Conservation (phyloP, 169 alveolate species). For the Eimeria praecox region DNA sequence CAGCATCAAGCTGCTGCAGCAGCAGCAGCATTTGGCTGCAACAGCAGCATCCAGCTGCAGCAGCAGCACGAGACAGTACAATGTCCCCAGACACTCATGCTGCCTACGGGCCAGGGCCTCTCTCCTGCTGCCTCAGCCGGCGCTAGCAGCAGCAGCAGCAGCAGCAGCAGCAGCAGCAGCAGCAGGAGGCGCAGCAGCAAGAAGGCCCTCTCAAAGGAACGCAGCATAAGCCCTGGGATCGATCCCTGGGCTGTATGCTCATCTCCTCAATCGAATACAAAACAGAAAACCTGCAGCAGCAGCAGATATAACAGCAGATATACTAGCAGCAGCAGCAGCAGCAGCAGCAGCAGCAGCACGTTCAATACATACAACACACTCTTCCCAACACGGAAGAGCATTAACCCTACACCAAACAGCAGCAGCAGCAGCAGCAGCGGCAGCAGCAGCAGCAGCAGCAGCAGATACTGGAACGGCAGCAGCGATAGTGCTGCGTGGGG, state of each 20-base stretch:
- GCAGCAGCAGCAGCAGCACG: constrained; percentile 47
- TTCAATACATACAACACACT: not conserved
- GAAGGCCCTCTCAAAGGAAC: constrained; percentile 2
- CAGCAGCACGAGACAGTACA: constrained; percentile 33
- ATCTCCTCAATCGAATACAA: not conserved
- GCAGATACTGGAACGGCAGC: no score
- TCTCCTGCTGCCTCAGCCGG: constrained; percentile 52
- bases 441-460: constrained; percentile 8
- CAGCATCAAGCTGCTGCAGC: constrained; percentile 41
- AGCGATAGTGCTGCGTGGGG: not conserved
- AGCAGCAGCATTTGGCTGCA: constrained; percentile 29
- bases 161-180: constrained; percentile 76
- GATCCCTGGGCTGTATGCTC: constrained; percentile 55
- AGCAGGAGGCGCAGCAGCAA: constrained; percentile 39
- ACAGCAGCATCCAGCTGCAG: not conserved
- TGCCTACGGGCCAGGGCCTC: constrained; percentile 68
- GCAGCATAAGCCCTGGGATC: constrained; percentile 55
- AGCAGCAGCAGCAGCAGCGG: constrained; percentile 49
- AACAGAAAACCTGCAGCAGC: not conserved
- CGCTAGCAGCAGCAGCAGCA: constrained; percentile 50
- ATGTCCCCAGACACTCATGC: constrained; percentile 46
- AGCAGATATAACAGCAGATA: not conserved
- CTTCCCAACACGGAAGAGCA: not conserved
- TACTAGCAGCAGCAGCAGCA: no score
- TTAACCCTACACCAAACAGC: not conserved